Evolutionary conservation across 2,329 filamentous ascomycete genomes (phyloP).

Genomic region (Monosporascus sp.): DNA sequence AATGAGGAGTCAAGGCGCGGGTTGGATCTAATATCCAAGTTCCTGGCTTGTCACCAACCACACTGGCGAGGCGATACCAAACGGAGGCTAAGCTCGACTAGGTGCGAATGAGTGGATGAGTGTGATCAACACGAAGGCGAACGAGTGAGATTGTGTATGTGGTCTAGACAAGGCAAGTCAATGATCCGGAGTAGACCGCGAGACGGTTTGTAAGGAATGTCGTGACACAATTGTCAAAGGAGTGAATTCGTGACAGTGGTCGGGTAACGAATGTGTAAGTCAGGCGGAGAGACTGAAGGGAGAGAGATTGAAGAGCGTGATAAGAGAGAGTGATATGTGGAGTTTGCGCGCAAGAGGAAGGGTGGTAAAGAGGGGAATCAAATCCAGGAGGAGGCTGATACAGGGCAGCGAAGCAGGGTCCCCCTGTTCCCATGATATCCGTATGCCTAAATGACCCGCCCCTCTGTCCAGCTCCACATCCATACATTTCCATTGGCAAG

Average conservation of each 20-base stretch:
- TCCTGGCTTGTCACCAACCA: slow-evolving; percentile 1
- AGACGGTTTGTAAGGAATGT: neutral
- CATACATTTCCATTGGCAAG: no score
- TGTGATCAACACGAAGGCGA: slow-evolving; percentile 26
- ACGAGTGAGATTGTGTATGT: slow-evolving; percentile 18
- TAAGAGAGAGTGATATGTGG: neutral
- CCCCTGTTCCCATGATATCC: no score
- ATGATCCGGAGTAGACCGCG: neutral
- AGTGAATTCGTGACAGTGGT: slow-evolving; percentile 8
- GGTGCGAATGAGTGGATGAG: slow-evolving; percentile 13
- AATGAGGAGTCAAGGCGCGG: neutral
- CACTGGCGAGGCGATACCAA: slow-evolving; percentile 5
- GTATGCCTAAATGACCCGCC: no score
- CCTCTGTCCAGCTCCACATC: no score
- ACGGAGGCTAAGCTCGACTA: slow-evolving; percentile 4
- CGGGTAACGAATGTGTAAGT: slow-evolving; percentile 5
- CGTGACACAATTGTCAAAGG: slow-evolving; percentile 2
- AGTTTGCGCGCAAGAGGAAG: neutral
- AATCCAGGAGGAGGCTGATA: neutral
- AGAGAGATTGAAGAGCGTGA: neutral
- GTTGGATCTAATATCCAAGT: neutral
- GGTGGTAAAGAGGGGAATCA: neutral
- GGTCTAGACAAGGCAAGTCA: slow-evolving; percentile 10
- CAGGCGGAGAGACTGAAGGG: slow-evolving; percentile 5
- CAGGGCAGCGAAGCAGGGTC: neutral